phyloP scores from a whole-genome alignment of 148 eudicot species.

The Camellia sinensis region DNA sequence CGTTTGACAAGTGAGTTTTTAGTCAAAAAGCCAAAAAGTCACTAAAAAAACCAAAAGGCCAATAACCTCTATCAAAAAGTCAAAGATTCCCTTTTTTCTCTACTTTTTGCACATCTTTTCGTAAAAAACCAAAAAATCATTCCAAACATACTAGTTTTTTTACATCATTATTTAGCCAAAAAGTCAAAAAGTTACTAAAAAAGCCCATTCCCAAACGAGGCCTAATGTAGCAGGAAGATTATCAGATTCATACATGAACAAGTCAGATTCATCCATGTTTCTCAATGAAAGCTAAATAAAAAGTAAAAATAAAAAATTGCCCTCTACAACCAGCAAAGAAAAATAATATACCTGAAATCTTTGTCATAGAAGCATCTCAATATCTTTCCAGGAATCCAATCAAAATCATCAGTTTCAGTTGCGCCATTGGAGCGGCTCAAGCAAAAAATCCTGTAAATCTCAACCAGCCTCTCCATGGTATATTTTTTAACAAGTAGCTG shows the following conservation, averaged over 20 bases:
- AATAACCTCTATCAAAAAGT: too few relatives aligned
- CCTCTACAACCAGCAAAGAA: not conserved
- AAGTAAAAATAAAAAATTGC: not conserved
- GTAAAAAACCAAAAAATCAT: too few relatives aligned
- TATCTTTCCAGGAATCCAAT: constrained; percentile 93
- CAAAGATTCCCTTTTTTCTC: too few relatives aligned
- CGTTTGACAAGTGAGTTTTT: too few relatives aligned
- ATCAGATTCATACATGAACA: not conserved
- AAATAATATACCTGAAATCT: constrained; percentile 69
- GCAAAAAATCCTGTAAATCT: constrained; percentile 63
- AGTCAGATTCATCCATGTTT: not conserved
- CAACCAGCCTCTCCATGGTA: constrained; percentile 89
- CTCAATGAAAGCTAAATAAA: not conserved
- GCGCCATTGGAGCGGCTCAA: constrained; percentile 37
- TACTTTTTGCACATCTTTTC: too few relatives aligned
- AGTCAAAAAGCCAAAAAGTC: too few relatives aligned
- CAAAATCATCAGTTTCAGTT: constrained; percentile 42
- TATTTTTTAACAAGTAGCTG: constrained; percentile 89
- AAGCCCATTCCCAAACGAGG: too few relatives aligned
- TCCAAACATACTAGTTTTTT: too few relatives aligned
- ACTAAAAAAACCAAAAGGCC: too few relatives aligned
- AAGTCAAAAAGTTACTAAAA: too few relatives aligned
- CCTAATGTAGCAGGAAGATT: too few relatives aligned
- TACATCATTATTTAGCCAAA: too few relatives aligned
- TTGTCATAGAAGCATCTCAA: constrained; percentile 90